Conservation (phyloP, 352 stramenopile genomes). For the Phytopythium mirpurense region DNA sequence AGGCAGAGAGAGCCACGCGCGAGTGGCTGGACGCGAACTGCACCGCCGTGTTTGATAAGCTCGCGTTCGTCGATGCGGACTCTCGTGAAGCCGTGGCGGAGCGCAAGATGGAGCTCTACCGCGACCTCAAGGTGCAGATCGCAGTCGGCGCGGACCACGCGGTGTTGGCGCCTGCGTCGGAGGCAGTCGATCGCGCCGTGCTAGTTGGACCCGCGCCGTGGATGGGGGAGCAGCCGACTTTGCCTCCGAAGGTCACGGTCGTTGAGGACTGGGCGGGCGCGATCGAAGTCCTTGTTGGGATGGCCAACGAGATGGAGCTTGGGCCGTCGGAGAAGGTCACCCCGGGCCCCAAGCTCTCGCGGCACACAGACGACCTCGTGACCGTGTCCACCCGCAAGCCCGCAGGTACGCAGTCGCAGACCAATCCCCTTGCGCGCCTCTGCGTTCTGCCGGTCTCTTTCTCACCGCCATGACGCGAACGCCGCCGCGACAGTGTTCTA, state of each 20-base stretch:
- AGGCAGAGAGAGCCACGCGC: slow-evolving; percentile 58
- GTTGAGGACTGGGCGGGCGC: slow-evolving; percentile 29
- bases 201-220: slow-evolving; percentile 56
- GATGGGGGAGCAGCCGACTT: slow-evolving; percentile 9
- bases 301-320: slow-evolving; percentile 42
- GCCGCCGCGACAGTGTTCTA: slow-evolving; percentile 47
- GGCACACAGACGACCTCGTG: slow-evolving; percentile 70
- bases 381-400: slow-evolving; percentile 66
- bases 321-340: slow-evolving; percentile 35
- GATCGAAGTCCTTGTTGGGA: slow-evolving; percentile 27
- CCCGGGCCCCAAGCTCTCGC: slow-evolving; percentile 47
- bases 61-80: slow-evolving; percentile 60
- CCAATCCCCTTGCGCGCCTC: not conserved
- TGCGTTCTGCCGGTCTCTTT: not conserved
- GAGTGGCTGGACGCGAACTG: slow-evolving; percentile 72
- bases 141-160: slow-evolving; percentile 35
- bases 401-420: slow-evolving; percentile 25
- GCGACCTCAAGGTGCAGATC: slow-evolving; percentile 61
- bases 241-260: slow-evolving; percentile 12
- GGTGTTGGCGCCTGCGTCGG: slow-evolving; percentile 19
- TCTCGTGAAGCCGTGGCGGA: slow-evolving; percentile 24
- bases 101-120: slow-evolving; percentile 58
- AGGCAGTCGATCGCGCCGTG: slow-evolving; percentile 25
- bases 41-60: slow-evolving; percentile 62
- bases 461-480: not conserved